Evolutionary conservation across 441 rosid genomes (phyloP).

Genomic region (Gossypium davidsonii): DNA sequence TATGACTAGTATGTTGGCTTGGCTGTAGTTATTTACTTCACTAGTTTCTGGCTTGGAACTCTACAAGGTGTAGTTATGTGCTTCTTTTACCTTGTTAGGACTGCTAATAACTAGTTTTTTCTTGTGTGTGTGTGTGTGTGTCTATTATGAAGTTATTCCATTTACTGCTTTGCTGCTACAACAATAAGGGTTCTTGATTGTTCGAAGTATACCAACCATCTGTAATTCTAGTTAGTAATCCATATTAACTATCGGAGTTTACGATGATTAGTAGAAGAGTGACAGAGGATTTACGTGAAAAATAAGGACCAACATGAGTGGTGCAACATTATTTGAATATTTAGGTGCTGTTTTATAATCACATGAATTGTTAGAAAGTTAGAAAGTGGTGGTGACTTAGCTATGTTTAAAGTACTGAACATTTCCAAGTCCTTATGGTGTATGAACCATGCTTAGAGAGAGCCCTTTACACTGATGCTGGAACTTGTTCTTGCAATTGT

Average conservation of each 20-base stretch:
- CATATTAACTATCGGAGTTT: background rate
- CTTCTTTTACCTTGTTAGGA: background rate
- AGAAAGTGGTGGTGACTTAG: background rate
- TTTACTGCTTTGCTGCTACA: background rate
- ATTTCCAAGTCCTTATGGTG: background rate
- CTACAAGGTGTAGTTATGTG: too few relatives aligned
- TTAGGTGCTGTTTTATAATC: background rate
- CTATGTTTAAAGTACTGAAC: background rate
- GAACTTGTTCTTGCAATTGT: constrained; percentile 5
- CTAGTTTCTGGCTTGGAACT: background rate
- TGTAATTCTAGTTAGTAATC: background rate
- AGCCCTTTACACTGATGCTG: background rate
- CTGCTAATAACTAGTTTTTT: background rate
- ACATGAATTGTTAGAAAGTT: background rate
- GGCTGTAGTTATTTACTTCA: background rate
- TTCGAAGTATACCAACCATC: background rate
- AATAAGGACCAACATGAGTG: background rate
- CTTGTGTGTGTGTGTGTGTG: background rate
- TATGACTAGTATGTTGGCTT: background rate
- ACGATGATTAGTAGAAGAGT: background rate
- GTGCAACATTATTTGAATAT: background rate
- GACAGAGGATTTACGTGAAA: background rate
- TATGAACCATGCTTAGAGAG: background rate
- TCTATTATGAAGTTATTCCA: background rate
- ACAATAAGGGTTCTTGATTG: background rate